Conservation (phyloP, 192 early-diverging fungal species). For the Lunasporangiospora selenospora region DNA sequence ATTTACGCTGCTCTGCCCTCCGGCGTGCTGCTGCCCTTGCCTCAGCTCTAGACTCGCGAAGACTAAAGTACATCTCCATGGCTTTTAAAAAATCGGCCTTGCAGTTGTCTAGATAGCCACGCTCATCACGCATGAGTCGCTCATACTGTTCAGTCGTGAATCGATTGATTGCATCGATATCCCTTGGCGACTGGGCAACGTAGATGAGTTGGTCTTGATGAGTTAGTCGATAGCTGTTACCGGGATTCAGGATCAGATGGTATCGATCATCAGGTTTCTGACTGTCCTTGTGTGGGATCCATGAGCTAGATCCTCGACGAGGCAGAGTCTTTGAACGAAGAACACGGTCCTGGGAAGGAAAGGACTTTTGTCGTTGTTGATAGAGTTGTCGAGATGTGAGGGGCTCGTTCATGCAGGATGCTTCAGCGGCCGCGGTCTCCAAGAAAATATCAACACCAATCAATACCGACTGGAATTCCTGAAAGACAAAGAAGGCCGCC, state of each 20-base stretch:
- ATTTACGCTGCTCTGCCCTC: slow-evolving; percentile 7
- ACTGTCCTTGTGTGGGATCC: too few species aligned
- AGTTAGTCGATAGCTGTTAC: slow-evolving; percentile 54
- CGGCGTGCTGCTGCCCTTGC: slow-evolving; percentile 22
- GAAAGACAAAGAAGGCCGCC: slow-evolving; percentile 56
- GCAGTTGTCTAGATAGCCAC: slow-evolving; percentile 7
- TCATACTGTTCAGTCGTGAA: slow-evolving; percentile 40
- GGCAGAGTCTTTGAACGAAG: too few species aligned
- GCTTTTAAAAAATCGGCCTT: slow-evolving; percentile 19
- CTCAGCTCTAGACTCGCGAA: slow-evolving; percentile 9
- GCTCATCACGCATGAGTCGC: slow-evolving; percentile 14
- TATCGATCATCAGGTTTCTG: too few species aligned
- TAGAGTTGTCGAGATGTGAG: too few species aligned
- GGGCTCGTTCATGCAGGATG: too few species aligned
- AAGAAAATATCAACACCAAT: slow-evolving; percentile 45
- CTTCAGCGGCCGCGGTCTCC: neutral
- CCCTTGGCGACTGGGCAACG: slow-evolving; percentile 58
- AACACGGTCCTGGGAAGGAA: too few species aligned
- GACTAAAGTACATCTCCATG: slow-evolving; percentile 18
- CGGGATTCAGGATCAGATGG: slow-evolving; percentile 69
- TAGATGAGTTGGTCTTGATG: slow-evolving; percentile 57
- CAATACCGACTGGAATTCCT: slow-evolving; percentile 36
- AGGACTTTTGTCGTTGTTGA: too few species aligned
- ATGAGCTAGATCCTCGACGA: too few species aligned
- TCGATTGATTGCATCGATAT: slow-evolving; percentile 47